A percentile compares a stretch with the other conserved stretches of the same genome.
Evolutionary conservation across 495 filamentous ascomycete genomes (phyloP).

Genomic region (Hamigera avellanea): DNA sequence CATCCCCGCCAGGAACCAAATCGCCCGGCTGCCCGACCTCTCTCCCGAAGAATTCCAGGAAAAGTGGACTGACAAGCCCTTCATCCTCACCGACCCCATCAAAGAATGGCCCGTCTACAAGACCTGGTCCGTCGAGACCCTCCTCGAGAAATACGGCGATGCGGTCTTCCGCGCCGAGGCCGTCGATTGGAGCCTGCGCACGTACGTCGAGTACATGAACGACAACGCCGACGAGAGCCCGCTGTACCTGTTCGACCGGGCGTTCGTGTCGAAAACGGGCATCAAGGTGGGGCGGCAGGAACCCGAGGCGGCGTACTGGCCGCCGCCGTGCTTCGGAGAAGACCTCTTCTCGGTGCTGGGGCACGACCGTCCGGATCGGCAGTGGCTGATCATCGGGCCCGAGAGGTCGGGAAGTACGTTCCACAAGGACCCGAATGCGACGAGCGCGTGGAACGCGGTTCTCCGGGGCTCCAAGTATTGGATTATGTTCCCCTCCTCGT

Average conservation of each 20-base stretch:
- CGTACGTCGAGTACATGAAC: slow-evolving; percentile 75
- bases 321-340: slow-evolving; percentile 77
- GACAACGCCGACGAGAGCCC: slow-evolving; percentile 81
- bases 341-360: slow-evolving; percentile 82
- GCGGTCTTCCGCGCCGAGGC: slow-evolving; percentile 79
- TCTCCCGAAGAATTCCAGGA: slow-evolving; percentile 59
- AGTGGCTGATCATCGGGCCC: slow-evolving; percentile 91
- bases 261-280: slow-evolving; percentile 80
- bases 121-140: slow-evolving; percentile 56
- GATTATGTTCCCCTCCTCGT: slow-evolving; percentile 80
- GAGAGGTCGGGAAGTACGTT: slow-evolving; percentile 87
- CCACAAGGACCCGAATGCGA: slow-evolving; percentile 75
- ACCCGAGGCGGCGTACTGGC: slow-evolving; percentile 55
- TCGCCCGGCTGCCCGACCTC: slow-evolving; percentile 57
- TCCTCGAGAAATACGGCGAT: slow-evolving; percentile 52
- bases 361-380: slow-evolving; percentile 68
- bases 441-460: slow-evolving; percentile 93
- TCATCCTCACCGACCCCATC: slow-evolving; percentile 80
- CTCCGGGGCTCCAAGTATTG: slow-evolving; percentile 90
- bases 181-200: slow-evolving; percentile 77
- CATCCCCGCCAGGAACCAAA: slow-evolving; percentile 65
- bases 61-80: slow-evolving; percentile 70
- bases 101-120: slow-evolving; percentile 70
- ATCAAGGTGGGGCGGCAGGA: slow-evolving; percentile 45
- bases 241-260: slow-evolving; percentile 82